These are phyloP conservation scores for Teratosphaeria gauchensis DNA, from an alignment of 2,329 filamentous ascomycete genomes.

Conservation along the genomic window DNA sequence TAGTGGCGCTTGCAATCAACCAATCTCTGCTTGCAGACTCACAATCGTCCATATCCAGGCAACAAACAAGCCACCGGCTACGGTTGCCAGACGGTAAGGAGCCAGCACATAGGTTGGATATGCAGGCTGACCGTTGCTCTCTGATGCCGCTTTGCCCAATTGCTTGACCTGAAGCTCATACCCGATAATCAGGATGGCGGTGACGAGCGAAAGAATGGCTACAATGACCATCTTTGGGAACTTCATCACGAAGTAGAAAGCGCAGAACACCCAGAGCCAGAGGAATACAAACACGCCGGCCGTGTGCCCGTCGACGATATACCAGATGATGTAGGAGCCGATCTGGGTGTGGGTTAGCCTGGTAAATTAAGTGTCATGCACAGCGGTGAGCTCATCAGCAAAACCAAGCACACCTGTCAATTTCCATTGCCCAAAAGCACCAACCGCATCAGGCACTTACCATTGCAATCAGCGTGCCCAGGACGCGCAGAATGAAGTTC, in stretches of 20 bases:
- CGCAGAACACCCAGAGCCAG: constrained; percentile 55
- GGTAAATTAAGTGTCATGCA: background rate
- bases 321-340: constrained; percentile 59
- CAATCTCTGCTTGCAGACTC: background rate
- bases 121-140: constrained; percentile 55
- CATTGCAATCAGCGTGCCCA: constrained; percentile 56
- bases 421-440: too few species aligned
- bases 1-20: background rate
- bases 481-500: constrained; percentile 53
- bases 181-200: constrained; percentile 36
- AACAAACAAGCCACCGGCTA: constrained; percentile 56
- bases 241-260: constrained; percentile 59
- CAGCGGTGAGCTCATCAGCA: constrained; percentile 50
- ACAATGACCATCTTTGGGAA: constrained; percentile 54
- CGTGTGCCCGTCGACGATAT: constrained; percentile 56
- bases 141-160: constrained; percentile 46
- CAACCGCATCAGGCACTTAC: constrained; percentile 36
- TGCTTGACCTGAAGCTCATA: constrained; percentile 58
- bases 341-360: constrained; percentile 25
- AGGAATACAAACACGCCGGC: constrained; percentile 59
- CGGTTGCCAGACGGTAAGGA: constrained; percentile 60
- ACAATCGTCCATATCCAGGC: constrained; percentile 9
- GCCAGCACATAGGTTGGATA: constrained; percentile 62
- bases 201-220: constrained; percentile 54
- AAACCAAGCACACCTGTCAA: constrained; percentile 13